A percentile compares a stretch with the other conserved stretches of the same genome.
These are phyloP conservation scores for Aureobasidium leucospermi DNA, from an alignment of 2,329 filamentous ascomycete genomes.

Conservation along the genomic window DNA sequence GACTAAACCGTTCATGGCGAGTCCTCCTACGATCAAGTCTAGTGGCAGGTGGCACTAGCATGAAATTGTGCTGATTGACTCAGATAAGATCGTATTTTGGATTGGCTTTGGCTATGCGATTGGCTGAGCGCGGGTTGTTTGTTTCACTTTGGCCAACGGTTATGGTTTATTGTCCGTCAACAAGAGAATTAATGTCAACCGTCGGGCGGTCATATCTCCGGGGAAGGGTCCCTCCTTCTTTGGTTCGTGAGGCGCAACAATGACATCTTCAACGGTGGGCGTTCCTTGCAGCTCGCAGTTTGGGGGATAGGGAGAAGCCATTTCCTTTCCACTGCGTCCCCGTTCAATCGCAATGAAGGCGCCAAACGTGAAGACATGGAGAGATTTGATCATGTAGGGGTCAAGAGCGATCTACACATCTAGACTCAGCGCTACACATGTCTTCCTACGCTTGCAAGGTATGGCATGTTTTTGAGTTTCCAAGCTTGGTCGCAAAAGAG, in stretches of 20 bases:
- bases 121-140: not conserved
- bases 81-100: not conserved
- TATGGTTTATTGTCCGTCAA: not conserved
- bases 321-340: not conserved
- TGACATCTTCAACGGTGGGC: too few species aligned
- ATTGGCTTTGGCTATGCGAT: not conserved
- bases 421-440: constrained; percentile 7
- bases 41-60: not conserved
- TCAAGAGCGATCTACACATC: not conserved
- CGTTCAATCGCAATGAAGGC: not conserved
- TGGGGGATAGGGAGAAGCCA: too few species aligned
- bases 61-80: not conserved
- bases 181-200: not conserved
- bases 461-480: not conserved
- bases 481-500: not conserved
- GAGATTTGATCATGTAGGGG: not conserved
- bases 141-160: not conserved
- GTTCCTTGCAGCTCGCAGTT: too few species aligned
- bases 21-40: not conserved
- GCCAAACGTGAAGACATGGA: not conserved
- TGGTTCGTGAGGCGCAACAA: too few species aligned
- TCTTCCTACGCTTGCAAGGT: not conserved
- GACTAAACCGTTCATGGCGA: not conserved
- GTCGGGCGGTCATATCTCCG: not conserved
- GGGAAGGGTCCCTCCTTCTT: too few species aligned